A percentile compares a stretch with the other conserved stretches of the same genome.
phyloP scores from a whole-genome alignment of 2,329 filamentous ascomycete species.

The Chaetomiaceae sp. region DNA sequence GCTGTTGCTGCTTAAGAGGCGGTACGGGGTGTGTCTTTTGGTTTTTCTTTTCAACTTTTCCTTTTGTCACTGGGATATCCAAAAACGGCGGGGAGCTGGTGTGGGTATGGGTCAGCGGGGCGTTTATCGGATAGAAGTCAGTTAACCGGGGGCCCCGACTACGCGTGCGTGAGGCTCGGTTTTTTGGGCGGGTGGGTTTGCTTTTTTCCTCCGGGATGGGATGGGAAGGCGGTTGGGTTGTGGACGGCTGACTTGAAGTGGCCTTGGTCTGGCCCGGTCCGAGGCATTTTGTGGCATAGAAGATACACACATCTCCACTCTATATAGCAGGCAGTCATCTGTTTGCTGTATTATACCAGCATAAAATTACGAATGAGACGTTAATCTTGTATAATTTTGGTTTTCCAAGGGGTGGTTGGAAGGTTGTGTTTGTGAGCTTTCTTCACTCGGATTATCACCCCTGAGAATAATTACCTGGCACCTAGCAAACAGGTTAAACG shows the following conservation, averaged over 20 bases:
- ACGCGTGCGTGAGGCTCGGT: constrained; percentile 13
- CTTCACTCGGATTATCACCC: too few relatives aligned
- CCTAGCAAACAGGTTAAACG: too few relatives aligned
- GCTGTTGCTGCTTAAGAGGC: constrained; percentile 9
- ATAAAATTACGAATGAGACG: background rate
- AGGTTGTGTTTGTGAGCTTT: too few relatives aligned
- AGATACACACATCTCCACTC: constrained; percentile 15
- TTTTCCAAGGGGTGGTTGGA: too few relatives aligned
- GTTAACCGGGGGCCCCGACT: constrained; percentile 11
- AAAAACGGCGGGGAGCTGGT: background rate
- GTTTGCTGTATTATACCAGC: constrained; percentile 1
- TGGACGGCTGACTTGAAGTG: background rate
- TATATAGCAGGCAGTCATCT: constrained; percentile 11
- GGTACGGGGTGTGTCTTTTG: background rate
- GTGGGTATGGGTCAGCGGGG: constrained; percentile 1
- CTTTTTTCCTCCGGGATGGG: background rate
- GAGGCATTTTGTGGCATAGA: background rate
- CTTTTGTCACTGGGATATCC: constrained; percentile 1
- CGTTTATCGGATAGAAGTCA: constrained; percentile 12
- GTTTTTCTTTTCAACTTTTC: background rate
- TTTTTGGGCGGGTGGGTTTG: background rate
- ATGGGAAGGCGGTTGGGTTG: background rate
- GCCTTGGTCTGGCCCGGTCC: background rate
- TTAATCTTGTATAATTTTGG: too few relatives aligned
- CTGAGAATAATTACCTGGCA: too few relatives aligned